Percentiles rank a stretch among this genome's conserved stretches.
These are phyloP conservation scores for Myrmaecium sp. DNA, from an alignment of 2,329 filamentous ascomycete genomes.

Conservation along the genomic window DNA sequence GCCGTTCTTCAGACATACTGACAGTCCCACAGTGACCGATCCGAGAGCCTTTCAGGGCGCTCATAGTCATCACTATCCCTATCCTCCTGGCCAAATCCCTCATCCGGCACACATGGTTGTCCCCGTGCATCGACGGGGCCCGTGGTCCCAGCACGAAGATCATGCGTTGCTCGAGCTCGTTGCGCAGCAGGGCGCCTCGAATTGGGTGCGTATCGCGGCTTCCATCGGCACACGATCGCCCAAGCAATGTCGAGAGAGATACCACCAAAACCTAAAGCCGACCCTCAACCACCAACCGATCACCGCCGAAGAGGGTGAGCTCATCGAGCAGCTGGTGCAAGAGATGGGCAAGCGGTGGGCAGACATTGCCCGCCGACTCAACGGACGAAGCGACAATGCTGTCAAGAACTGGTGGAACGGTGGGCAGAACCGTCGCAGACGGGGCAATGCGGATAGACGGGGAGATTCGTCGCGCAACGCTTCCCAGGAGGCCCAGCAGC, in stretches of 20 bases:
- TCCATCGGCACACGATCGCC: conserved; percentile 63
- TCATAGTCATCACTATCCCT: no score
- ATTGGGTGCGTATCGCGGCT: conserved; percentile 79
- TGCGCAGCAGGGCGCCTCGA: conserved; percentile 53
- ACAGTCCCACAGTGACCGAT: no score
- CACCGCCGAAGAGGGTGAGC: conserved; percentile 53
- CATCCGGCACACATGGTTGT: no score
- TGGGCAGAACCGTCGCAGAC: conserved; percentile 61
- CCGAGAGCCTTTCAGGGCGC: no score
- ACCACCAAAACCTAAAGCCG: conserved; percentile 81
- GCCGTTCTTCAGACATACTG: no score
- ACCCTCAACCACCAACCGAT: conserved; percentile 66
- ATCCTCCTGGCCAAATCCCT: no score
- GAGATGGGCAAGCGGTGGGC: conserved; percentile 82
- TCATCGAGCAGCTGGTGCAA: conserved; percentile 62
- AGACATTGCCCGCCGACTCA: conserved; percentile 68
- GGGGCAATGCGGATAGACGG: conserved; percentile 18
- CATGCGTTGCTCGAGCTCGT: conserved; percentile 53
- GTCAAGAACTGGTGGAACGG: conserved; percentile 99
- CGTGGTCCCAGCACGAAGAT: conserved; percentile 71
- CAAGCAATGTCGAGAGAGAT: conserved; percentile 90
- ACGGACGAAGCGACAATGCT: conserved; percentile 80
- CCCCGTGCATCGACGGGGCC: conserved; percentile 62
- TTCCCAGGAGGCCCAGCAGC: conserved; percentile 7
- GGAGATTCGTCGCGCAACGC: conserved; percentile 7